Conservation (phyloP, 768 basidiomycete genomes). For the Hydnomerulius pinastri region DNA sequence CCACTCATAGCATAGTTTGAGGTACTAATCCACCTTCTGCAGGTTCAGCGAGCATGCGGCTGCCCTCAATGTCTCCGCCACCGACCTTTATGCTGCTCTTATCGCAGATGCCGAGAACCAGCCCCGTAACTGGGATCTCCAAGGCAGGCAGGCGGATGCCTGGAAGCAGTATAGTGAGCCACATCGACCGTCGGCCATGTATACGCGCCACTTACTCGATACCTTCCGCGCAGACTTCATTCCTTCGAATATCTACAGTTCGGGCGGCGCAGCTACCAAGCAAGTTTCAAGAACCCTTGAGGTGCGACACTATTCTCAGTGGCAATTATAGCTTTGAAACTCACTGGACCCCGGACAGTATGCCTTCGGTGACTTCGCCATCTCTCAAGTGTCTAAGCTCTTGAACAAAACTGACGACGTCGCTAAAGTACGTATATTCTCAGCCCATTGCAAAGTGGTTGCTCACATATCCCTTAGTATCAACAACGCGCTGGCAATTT, state of each 20-base stretch:
- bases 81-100: slow-evolving; percentile 56
- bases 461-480: slow-evolving; percentile 40
- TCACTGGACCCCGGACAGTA: slow-evolving; percentile 38
- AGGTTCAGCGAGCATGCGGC: slow-evolving; percentile 55
- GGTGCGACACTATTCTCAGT: slow-evolving; percentile 29
- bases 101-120: slow-evolving; percentile 60
- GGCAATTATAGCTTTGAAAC: background rate
- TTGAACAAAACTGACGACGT: slow-evolving; percentile 52
- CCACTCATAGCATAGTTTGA: background rate
- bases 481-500: slow-evolving; percentile 56
- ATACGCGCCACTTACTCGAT: background rate
- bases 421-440: slow-evolving; percentile 42
- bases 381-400: slow-evolving; percentile 62
- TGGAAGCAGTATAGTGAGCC: slow-evolving; percentile 55
- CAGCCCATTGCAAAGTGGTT: background rate
- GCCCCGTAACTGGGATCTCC: slow-evolving; percentile 62
- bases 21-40: background rate
- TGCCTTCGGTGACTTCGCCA: slow-evolving; percentile 63
- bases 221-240: slow-evolving; percentile 25
- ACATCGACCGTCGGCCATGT: background rate
- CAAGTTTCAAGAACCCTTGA: slow-evolving; percentile 65
- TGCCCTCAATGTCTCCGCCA: slow-evolving; percentile 47
- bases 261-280: slow-evolving; percentile 58
- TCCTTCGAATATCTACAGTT: slow-evolving; percentile 31
- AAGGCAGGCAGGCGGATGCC: slow-evolving; percentile 56